Conservation (phyloP, 805 yeast species). For the Yarrowia yakushimensis region DNA sequence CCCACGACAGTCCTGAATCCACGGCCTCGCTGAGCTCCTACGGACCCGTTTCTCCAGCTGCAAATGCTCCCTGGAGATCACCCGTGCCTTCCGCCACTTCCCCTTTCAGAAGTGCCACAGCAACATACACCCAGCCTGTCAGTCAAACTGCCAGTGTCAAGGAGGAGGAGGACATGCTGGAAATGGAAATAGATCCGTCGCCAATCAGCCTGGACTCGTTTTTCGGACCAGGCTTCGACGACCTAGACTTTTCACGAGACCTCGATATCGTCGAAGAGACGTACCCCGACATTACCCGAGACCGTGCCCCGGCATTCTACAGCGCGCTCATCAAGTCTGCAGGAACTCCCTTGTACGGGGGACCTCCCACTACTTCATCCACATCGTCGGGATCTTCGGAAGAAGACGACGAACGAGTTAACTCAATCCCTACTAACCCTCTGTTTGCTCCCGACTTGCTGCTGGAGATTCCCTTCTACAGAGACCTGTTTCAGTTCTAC, state of each 20-base stretch:
- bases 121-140: background rate
- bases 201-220: slow-evolving; percentile 9
- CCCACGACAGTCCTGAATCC: background rate
- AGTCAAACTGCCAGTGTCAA: background rate
- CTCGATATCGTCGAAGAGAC: slow-evolving; percentile 17
- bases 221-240: background rate
- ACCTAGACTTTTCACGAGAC: background rate
- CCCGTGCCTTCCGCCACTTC: background rate
- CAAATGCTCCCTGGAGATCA: slow-evolving; percentile 3
- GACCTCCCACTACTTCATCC: background rate
- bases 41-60: slow-evolving; percentile 1
- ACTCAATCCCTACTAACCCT: slow-evolving; percentile 38
- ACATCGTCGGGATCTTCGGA: background rate
- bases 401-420: slow-evolving; percentile 35
- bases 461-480: slow-evolving; percentile 55
- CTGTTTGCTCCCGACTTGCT: slow-evolving; percentile 53
- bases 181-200: background rate
- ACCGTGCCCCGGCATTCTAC: background rate
- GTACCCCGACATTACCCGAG: background rate
- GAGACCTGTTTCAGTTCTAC: slow-evolving; percentile 62
- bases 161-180: background rate
- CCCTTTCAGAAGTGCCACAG: background rate
- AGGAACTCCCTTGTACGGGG: background rate
- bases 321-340: background rate
- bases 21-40: background rate